Percentiles rank a stretch among this genome's conserved stretches.
These are phyloP conservation scores for Ricinus communis DNA, from an alignment of 345 rosid genomes.

Conservation along the genomic window DNA sequence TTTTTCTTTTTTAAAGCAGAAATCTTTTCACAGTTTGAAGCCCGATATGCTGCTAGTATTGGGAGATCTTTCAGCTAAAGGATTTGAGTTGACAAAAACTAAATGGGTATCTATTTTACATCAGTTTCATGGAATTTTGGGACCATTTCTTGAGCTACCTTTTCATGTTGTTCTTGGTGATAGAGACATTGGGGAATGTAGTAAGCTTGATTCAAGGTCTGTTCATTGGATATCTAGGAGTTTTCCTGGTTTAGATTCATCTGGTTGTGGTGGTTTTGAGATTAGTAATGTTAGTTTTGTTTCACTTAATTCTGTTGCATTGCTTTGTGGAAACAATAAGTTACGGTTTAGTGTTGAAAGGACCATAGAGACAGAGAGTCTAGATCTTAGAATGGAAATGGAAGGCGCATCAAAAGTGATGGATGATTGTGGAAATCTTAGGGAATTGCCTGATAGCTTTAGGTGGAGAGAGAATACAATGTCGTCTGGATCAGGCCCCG, in stretches of 20 bases:
- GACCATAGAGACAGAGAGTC: slow-evolving; percentile 53
- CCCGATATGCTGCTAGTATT: slow-evolving; percentile 65
- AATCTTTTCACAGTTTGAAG: slow-evolving; percentile 50
- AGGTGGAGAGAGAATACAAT: slow-evolving; percentile 42
- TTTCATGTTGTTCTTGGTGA: slow-evolving; percentile 62
- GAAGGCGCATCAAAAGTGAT: slow-evolving; percentile 9
- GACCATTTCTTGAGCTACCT: slow-evolving; percentile 50
- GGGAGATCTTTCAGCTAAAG: slow-evolving; percentile 61
- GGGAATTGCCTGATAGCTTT: slow-evolving; percentile 17
- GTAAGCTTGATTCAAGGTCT: slow-evolving; percentile 36
- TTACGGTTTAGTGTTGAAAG: slow-evolving; percentile 52
- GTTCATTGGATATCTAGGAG: slow-evolving; percentile 48
- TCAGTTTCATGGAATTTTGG: slow-evolving; percentile 45
- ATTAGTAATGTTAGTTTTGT: slow-evolving; percentile 58
- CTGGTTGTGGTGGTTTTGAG: slow-evolving; percentile 62
- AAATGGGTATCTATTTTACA: slow-evolving; percentile 49
- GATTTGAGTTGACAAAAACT: slow-evolving; percentile 37
- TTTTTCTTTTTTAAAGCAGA: slow-evolving; percentile 34
- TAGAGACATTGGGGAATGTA: slow-evolving; percentile 56
- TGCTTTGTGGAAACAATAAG: slow-evolving; percentile 49
- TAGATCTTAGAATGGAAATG: slow-evolving; percentile 29
- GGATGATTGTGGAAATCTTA: slow-evolving; percentile 16
- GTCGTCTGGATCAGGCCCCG: slow-evolving; percentile 52
- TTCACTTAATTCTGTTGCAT: slow-evolving; percentile 54
- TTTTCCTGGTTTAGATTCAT: slow-evolving; percentile 58